Conservation (phyloP, 2,329 filamentous ascomycete genomes). For the Aspergillus sp. region DNA sequence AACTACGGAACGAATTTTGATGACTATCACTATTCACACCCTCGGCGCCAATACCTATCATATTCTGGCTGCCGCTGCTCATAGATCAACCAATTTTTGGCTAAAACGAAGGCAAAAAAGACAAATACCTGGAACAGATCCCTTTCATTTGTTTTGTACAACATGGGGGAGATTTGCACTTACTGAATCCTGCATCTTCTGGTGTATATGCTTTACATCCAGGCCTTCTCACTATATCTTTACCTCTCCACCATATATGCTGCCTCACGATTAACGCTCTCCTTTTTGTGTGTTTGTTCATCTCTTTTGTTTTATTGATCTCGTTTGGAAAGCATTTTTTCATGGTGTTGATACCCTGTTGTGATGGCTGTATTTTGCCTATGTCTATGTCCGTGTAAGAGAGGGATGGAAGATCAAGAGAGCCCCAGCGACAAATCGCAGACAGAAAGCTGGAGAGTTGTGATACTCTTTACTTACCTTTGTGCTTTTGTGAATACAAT, state of each 20-base stretch:
- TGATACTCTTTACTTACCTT: background rate
- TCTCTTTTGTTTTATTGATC: conserved; percentile 12
- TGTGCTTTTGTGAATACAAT: conserved; percentile 1
- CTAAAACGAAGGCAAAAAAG: background rate
- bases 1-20: conserved; percentile 33
- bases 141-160: conserved; percentile 20
- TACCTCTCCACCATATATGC: conserved; percentile 23
- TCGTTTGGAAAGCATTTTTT: conserved; percentile 37
- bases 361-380: conserved; percentile 30
- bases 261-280: conserved; percentile 37
- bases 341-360: conserved; percentile 46
- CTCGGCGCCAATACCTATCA: background rate
- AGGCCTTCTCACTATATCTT: conserved; percentile 3
- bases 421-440: background rate
- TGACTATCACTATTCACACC: background rate
- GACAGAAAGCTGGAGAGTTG: background rate
- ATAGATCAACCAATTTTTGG: background rate
- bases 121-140: background rate
- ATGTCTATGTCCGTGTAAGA: conserved; percentile 4
- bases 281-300: conserved; percentile 10
- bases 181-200: conserved; percentile 19
- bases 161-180: conserved; percentile 15
- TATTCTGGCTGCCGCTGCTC: background rate
- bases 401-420: conserved; percentile 6
- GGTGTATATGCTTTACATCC: conserved; percentile 27